These are phyloP conservation scores for Ganoderma sinense DNA, from an alignment of 1,284 basidiomycete genomes.

Conservation along the genomic window DNA sequence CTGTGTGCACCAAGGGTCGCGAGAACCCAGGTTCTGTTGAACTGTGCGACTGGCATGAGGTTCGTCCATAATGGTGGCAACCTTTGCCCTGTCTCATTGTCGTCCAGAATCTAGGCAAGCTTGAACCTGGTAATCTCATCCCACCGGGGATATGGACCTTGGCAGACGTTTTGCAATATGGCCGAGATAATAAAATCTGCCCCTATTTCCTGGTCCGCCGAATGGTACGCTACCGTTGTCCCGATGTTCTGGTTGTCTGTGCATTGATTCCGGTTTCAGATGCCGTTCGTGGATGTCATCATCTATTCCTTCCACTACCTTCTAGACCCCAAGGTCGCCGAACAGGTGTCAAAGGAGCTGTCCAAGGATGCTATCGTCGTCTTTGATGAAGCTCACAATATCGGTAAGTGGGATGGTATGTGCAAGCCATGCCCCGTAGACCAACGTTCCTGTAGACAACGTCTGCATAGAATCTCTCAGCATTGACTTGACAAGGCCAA, in stretches of 20 bases:
- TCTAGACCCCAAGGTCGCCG: slow-evolving; percentile 98
- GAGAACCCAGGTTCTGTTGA: slow-evolving; percentile 92
- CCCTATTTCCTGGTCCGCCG: slow-evolving; percentile 97
- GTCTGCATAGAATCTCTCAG: slow-evolving; percentile 99
- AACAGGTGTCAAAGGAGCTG: slow-evolving; percentile 98
- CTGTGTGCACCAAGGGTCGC: slow-evolving; percentile 86
- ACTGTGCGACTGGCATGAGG: slow-evolving; percentile 96
- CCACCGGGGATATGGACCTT: slow-evolving; percentile 94
- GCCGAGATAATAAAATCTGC: slow-evolving; percentile 87
- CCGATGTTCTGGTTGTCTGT: not conserved
- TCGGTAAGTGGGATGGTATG: slow-evolving; percentile 60
- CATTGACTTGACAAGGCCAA: slow-evolving; percentile 98
- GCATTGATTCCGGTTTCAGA: slow-evolving; percentile 54
- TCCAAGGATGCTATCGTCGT: slow-evolving; percentile 99
- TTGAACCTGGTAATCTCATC: slow-evolving; percentile 87
- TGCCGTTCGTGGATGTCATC: slow-evolving; percentile 95
- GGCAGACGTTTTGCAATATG: slow-evolving; percentile 92
- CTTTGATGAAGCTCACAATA: slow-evolving; percentile 99
- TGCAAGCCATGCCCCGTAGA: slow-evolving; percentile 29
- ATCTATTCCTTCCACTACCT: slow-evolving; percentile 99
- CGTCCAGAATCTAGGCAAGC: slow-evolving; percentile 73
- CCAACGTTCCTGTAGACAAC: slow-evolving; percentile 72
- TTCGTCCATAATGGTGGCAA: slow-evolving; percentile 42
- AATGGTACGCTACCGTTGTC: slow-evolving; percentile 70
- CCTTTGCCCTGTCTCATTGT: not conserved